Conservation (phyloP, 1,139 yeast species). For the Yamadazyma conglobata region DNA sequence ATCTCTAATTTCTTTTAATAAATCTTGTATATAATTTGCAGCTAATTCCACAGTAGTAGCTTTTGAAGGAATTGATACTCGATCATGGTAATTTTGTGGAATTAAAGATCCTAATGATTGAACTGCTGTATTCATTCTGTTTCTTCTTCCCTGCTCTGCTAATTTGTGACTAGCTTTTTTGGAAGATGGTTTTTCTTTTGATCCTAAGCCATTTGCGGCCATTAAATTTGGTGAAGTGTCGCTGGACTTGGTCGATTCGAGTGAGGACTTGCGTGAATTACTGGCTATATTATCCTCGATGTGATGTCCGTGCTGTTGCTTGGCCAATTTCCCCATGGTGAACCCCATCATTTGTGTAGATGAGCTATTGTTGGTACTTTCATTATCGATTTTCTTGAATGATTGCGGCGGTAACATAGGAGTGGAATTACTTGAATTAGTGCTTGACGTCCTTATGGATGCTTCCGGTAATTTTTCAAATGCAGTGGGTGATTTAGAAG, state of each 20-base stretch:
- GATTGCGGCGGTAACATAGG: conserved; percentile 42
- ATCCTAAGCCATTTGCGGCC: conserved; percentile 8
- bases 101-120: conserved; percentile 67
- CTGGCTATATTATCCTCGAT: conserved; percentile 10
- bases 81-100: conserved; percentile 59
- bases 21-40: conserved; percentile 57
- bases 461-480: conserved; percentile 41
- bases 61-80: conserved; percentile 68
- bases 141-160: conserved; percentile 95
- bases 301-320: conserved; percentile 20
- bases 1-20: conserved; percentile 43
- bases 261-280: conserved; percentile 16
- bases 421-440: conserved; percentile 16
- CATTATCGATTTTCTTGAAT: conserved; percentile 24
- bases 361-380: conserved; percentile 10
- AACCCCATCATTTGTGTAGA: conserved; percentile 42
- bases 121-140: conserved; percentile 84
- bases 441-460: conserved; percentile 16
- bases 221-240: conserved; percentile 19
- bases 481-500: conserved; percentile 10
- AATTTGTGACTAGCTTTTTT: conserved; percentile 83
- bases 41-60: conserved; percentile 96
- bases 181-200: conserved; percentile 31
- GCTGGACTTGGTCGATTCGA: conserved; percentile 15
- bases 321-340: conserved; percentile 47